phyloP scores from a whole-genome alignment of 148 eudicot genomes.

The Fagopyrum esculentum region DNA sequence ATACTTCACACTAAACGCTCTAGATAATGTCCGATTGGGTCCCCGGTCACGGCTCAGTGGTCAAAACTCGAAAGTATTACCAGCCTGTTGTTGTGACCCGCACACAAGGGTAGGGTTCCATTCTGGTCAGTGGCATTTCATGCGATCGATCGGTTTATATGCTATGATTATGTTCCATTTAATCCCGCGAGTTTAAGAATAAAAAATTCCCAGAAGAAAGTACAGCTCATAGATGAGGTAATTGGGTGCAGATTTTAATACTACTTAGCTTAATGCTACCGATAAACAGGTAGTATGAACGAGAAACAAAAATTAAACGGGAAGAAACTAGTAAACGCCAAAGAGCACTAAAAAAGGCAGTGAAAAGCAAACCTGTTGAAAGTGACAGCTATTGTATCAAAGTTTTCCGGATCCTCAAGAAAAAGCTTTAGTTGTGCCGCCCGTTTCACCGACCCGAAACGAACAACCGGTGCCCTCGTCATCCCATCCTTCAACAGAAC shows the following conservation, averaged over 20 bases:
- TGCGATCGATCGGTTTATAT: no score
- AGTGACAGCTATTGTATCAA: slow-evolving; percentile 8
- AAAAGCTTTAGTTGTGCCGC: slow-evolving; percentile 11
- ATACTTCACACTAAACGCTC: neutral
- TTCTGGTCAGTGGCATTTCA: no score
- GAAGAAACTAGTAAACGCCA: neutral
- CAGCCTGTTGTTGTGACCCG: no score
- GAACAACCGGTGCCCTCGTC: slow-evolving; percentile 15
- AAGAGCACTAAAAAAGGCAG: neutral
- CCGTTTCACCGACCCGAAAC: slow-evolving; percentile 14
- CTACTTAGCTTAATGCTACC: neutral
- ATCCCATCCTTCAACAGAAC: slow-evolving; percentile 9
- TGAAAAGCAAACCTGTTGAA: slow-evolving; percentile 15
- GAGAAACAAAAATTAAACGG: neutral
- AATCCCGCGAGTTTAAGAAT: no score
- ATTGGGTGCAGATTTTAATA: neutral
- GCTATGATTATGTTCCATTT: no score
- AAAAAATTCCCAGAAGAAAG: neutral
- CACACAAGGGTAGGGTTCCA: no score
- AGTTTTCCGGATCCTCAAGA: slow-evolving; percentile 14
- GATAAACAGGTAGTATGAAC: neutral
- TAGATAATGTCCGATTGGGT: neutral
- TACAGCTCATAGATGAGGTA: neutral
- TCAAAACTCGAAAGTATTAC: no score
- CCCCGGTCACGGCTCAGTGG: no score